Base-by-base conservation (phyloP, 345 rosid genomes). In the Aurinia saxatilis region DNA sequence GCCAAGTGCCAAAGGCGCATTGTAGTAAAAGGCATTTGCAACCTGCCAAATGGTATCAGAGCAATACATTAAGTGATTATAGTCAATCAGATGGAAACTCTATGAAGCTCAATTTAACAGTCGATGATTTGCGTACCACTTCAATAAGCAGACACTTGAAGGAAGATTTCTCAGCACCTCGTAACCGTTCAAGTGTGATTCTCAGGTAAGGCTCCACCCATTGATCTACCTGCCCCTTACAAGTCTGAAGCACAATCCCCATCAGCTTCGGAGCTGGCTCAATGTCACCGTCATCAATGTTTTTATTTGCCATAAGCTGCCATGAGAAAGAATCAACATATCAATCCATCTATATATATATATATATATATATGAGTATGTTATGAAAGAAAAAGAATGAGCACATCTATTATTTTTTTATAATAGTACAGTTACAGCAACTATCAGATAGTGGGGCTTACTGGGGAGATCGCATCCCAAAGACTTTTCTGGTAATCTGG, bases 211-310 rank as follows among this genome's bases (percentile, higher is more conserved):
- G 96, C 68, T 95, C 99, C 63, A 84, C 80, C 89, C 93, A 95
- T 2, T 83, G 99, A 79, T 95, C 99, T 71, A 95, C 96, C 60
- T 84, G 97, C 44, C 98, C 99, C 79, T 79, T 88, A 73, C 98
- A 88, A 66, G 90, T 95, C 79, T 95, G 99, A 70, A 95, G 86
- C 73, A 95, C 87, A 23, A 90, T 93, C 60, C 88, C 85, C 66
- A 95, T 72, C 56, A 95, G 85, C 81, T 95, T 95, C 21, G 99
- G 99, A 70, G 96, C 98, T 42, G 99, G 93, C 75, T 83, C 98
- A 68, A 90, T 75, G 71, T 90, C 99, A 65, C 74, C 73, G 57
- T 95, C 96, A 73, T 95, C 99, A 68, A 95, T 80, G 65, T 83
- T 83, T 75, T 73, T 79, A 67, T 95, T 91, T 3, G 83, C 77